Conservation (phyloP, 2,329 filamentous ascomycete genomes). For the Fusarium sp. region DNA sequence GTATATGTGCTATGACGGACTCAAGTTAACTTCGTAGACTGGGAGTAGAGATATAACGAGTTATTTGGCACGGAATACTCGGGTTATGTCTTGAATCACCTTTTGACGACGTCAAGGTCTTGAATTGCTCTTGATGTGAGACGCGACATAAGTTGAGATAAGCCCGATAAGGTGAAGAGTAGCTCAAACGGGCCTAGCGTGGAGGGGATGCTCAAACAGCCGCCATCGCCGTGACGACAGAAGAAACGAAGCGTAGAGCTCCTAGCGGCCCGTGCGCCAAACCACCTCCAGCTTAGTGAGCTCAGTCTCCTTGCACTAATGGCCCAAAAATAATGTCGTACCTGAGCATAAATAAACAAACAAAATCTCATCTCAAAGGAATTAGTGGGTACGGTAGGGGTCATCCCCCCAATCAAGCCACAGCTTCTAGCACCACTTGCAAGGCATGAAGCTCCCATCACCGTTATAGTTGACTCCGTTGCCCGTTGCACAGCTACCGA, state of each 20-base stretch:
- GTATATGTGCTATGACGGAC: neutral
- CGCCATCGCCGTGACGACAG: constrained; percentile 52
- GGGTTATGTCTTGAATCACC: neutral
- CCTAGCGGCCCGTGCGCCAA: constrained; percentile 39
- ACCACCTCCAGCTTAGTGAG: constrained; percentile 34
- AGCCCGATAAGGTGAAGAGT: constrained; percentile 9
- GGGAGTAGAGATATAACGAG: neutral
- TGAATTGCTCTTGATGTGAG: constrained; percentile 32
- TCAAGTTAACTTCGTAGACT: neutral
- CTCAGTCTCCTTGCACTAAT: constrained; percentile 37
- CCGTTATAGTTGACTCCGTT: constrained; percentile 42
- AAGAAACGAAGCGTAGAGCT: constrained; percentile 25
- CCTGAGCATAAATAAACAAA: constrained; percentile 52
- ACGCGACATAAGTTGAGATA: constrained; percentile 34
- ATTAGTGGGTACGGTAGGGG: constrained; percentile 30
- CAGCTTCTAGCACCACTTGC: constrained; percentile 23
- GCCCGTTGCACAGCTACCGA: constrained; percentile 46
- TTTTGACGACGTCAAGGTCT: constrained; percentile 20
- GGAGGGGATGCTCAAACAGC: constrained; percentile 22
- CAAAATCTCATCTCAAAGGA: constrained; percentile 45
- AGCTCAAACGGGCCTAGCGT: constrained; percentile 4
- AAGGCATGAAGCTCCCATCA: constrained; percentile 32
- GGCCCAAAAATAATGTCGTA: constrained; percentile 41
- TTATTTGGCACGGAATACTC: neutral
- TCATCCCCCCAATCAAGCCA: constrained; percentile 34